These are phyloP conservation scores for Eucalyptus pauciflora DNA, from an alignment of 345 rosid genomes.

Conservation along the genomic window DNA sequence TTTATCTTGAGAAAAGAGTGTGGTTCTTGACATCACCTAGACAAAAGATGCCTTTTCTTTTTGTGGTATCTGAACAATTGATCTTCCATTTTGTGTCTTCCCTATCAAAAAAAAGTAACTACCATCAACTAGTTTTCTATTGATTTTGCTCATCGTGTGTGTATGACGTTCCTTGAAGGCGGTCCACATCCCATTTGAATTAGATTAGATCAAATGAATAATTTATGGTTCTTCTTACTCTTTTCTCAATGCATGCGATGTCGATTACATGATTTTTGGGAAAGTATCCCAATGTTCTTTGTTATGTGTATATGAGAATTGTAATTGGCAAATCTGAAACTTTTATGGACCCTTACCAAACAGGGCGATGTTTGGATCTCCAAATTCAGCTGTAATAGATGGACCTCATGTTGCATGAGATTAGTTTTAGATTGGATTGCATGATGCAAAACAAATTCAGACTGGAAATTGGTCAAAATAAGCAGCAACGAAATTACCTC, in stretches of 20 bases:
- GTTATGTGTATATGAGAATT: neutral
- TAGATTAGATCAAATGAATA: neutral
- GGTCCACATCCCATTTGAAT: neutral
- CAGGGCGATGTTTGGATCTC: neutral
- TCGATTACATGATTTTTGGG: neutral
- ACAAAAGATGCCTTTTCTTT: neutral
- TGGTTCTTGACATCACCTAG: neutral
- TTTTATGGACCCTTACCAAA: neutral
- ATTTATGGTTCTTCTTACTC: neutral
- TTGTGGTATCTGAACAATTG: neutral
- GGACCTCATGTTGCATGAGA: too few relatives aligned
- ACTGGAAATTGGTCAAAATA: neutral
- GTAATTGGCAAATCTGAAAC: neutral
- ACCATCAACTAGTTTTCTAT: neutral
- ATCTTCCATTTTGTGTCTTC: neutral
- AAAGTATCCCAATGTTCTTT: neutral
- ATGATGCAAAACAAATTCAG: neutral
- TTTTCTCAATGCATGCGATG: neutral
- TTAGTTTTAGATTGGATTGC: too few relatives aligned
- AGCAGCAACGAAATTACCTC: neutral
- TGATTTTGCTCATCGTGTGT: neutral
- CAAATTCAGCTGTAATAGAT: neutral
- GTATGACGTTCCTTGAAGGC: neutral
- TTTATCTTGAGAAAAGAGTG: conserved; percentile 48
- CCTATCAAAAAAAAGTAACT: neutral